Conservation (phyloP, 352 stramenopile species). For the Globisporangium cederbergense region DNA sequence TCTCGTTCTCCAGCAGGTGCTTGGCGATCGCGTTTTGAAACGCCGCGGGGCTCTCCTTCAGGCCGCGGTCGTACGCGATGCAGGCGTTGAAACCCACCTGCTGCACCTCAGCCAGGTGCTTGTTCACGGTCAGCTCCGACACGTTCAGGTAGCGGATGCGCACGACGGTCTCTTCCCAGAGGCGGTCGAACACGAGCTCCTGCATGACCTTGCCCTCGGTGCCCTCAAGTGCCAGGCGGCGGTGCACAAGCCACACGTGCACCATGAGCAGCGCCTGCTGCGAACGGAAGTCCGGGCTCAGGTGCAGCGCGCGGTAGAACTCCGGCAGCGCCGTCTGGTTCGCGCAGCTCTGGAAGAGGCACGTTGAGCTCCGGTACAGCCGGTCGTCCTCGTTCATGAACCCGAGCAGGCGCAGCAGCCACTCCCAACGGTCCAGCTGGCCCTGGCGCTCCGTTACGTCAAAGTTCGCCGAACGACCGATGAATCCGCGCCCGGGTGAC, state of each 20-base stretch:
- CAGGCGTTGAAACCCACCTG: conserved; percentile 94
- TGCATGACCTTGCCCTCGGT: conserved; percentile 84
- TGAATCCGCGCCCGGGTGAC: conserved; percentile 62
- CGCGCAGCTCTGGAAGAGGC: conserved; percentile 82
- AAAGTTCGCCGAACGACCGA: conserved; percentile 77
- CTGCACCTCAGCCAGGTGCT: conserved; percentile 95
- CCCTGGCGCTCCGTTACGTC: conserved; percentile 69
- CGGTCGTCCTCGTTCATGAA: conserved; percentile 87
- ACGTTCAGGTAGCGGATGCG: conserved; percentile 93
- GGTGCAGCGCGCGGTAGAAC: conserved; percentile 65
- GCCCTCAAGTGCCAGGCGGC: conserved; percentile 84
- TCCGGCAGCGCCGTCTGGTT: conserved; percentile 73
- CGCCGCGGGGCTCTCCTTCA: conserved; percentile 53
- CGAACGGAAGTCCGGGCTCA: conserved; percentile 85
- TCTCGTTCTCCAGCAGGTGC: conserved; percentile 76
- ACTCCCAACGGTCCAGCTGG: conserved; percentile 70
- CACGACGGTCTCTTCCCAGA: conserved; percentile 94
- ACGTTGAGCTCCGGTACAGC: conserved; percentile 65
- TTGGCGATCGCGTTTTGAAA: conserved; percentile 66
- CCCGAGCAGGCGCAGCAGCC: conserved; percentile 78
- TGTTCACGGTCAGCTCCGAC: conserved; percentile 95
- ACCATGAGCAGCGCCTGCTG: conserved; percentile 93
- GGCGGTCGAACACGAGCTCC: conserved; percentile 95
- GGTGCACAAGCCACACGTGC: conserved; percentile 97
- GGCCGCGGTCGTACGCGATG: conserved; percentile 92